phyloP scores from a whole-genome alignment of 2,329 filamentous ascomycete species.

The Stachybotrys echinatus region DNA sequence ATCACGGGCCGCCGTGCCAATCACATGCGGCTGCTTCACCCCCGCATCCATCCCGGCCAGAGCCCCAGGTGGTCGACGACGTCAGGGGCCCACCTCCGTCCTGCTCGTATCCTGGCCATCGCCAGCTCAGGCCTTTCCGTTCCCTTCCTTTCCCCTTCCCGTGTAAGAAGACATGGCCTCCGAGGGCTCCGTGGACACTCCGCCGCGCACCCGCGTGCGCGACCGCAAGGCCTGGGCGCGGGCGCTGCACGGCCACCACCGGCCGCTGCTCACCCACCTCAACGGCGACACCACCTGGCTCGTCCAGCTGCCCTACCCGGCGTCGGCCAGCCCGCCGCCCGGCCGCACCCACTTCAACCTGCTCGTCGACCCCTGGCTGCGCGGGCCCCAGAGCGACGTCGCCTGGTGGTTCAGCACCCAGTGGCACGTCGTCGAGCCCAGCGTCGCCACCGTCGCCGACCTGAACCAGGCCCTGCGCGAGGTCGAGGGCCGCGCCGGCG shows the following conservation, averaged over 20 bases:
- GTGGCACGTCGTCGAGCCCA: conserved; percentile 52
- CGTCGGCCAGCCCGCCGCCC: conserved; percentile 30
- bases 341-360: conserved; percentile 55
- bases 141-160: too few relatives aligned
- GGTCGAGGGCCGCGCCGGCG: conserved; percentile 31
- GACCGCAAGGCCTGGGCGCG: conserved; percentile 12
- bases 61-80: too few relatives aligned
- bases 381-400: conserved; percentile 57
- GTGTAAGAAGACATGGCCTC: too few relatives aligned
- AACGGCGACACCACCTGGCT: conserved; percentile 66
- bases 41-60: too few relatives aligned
- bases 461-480: conserved; percentile 46
- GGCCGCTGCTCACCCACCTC: conserved; percentile 53
- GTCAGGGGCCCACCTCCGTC: too few relatives aligned
- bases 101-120: too few relatives aligned
- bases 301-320: conserved; percentile 55
- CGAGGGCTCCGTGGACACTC: too few relatives aligned
- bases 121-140: too few relatives aligned
- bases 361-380: conserved; percentile 61
- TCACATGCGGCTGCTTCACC: too few relatives aligned
- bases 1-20: too few relatives aligned
- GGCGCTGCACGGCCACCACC: conserved; percentile 10
- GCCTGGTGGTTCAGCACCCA: conserved; percentile 61
- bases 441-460: conserved; percentile 48
- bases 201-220: conserved; percentile 6